A percentile compares a stretch with the other conserved stretches of the same genome.
Conservation (phyloP, 805 yeast genomes). For the Schwanniomyces pseudopolymorphus region DNA sequence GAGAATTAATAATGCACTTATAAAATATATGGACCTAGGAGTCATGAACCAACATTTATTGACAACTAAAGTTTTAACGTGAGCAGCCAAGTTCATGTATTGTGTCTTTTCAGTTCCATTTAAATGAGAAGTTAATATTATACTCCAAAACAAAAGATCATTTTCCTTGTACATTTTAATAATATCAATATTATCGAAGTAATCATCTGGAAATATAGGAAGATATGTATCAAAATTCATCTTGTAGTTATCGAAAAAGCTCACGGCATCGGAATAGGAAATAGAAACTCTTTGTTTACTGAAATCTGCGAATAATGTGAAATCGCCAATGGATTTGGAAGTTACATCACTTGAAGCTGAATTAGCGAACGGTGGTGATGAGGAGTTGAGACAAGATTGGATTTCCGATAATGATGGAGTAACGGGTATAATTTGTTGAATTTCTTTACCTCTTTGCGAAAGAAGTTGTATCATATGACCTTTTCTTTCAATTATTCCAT, state of each 20-base stretch:
- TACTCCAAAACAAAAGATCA: conserved; percentile 42
- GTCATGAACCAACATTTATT: conserved; percentile 44
- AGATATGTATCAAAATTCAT: conserved; percentile 27
- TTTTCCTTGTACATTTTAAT: conserved; percentile 23
- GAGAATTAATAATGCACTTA: conserved; percentile 38
- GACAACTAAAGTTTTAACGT: conserved; percentile 38
- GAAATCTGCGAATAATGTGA: conserved; percentile 6
- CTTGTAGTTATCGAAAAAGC: conserved; percentile 21
- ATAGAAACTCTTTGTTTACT: conserved; percentile 8
- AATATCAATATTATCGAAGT: conserved; percentile 14
- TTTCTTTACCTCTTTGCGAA: conserved; percentile 1
- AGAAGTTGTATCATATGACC: conserved; percentile 11
- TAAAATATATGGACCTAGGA: conserved; percentile 42
- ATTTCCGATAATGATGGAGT: conserved; percentile 22
- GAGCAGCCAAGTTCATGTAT: conserved; percentile 27
- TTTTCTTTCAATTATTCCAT: conserved; percentile 22
- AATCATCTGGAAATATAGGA: conserved; percentile 31
- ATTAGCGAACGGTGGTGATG: conserved; percentile 1
- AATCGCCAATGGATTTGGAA: neutral
- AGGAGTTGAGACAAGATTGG: conserved; percentile 20
- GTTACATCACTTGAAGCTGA: neutral
- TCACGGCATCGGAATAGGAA: conserved; percentile 12
- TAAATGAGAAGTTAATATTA: conserved; percentile 34
- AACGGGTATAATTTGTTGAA: neutral
- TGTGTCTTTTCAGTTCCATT: conserved; percentile 15